Evolutionary conservation across 2,329 filamentous ascomycete species (phyloP).

Genomic region (Alternaria sp.): DNA sequence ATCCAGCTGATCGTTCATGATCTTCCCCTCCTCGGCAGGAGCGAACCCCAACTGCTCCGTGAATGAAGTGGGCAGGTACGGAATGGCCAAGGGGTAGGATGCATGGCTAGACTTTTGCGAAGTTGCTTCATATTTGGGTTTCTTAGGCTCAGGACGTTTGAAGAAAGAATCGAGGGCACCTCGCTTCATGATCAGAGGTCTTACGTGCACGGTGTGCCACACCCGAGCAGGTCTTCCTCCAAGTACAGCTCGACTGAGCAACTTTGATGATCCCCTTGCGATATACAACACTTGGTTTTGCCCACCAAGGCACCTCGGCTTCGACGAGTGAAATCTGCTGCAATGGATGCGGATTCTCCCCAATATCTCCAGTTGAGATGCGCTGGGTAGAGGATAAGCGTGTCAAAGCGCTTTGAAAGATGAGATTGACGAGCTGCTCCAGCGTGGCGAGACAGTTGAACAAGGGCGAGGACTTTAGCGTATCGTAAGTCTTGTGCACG

Average conservation of each 20-base stretch:
- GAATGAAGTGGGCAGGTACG: conserved; percentile 57
- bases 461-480: not conserved
- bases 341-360: not conserved
- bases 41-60: conserved; percentile 52
- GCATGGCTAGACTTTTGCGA: conserved; percentile 53
- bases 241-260: not conserved
- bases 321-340: not conserved
- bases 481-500: not conserved
- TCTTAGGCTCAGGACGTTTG: conserved; percentile 55
- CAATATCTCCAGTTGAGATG: not conserved
- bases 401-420: not conserved
- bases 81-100: conserved; percentile 63
- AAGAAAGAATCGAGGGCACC: conserved; percentile 77
- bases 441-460: not conserved
- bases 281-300: not conserved
- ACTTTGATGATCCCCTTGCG: not conserved
- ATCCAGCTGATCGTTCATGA: conserved; percentile 72
- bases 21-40: conserved; percentile 62
- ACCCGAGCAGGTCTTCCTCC: not conserved
- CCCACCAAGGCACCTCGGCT: not conserved
- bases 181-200: conserved; percentile 53
- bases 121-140: conserved; percentile 46
- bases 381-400: too few species aligned
- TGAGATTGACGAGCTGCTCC: not conserved
- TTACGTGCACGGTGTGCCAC: not conserved